phyloP scores from a whole-genome alignment of 148 eudicot species.

The Vaccinium myrtillus region DNA sequence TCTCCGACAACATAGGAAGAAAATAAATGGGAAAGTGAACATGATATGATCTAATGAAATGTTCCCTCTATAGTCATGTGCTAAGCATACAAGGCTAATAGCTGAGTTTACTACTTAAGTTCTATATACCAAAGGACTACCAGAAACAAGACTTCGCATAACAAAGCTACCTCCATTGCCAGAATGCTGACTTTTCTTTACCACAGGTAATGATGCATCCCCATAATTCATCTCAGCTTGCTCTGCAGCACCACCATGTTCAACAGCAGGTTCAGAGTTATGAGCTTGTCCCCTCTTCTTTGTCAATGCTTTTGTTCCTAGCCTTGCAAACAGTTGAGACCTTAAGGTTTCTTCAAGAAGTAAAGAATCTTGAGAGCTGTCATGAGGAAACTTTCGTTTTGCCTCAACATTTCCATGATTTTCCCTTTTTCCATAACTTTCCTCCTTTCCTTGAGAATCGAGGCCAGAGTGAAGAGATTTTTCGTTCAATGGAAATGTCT shows the following conservation, averaged over 20 bases:
- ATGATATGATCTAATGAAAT: neutral
- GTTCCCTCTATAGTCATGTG: neutral
- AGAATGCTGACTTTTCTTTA: slow-evolving; percentile 23
- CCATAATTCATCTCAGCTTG: slow-evolving; percentile 23
- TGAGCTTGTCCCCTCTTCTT: slow-evolving; percentile 28
- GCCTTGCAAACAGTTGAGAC: slow-evolving; percentile 65
- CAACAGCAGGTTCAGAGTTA: slow-evolving; percentile 29
- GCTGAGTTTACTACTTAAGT: neutral
- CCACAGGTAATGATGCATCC: slow-evolving; percentile 19
- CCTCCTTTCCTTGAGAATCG: slow-evolving; percentile 25
- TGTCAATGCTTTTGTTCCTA: slow-evolving; percentile 29
- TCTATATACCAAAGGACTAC: slow-evolving; percentile 3
- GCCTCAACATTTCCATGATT: slow-evolving; percentile 25
- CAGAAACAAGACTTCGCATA: neutral
- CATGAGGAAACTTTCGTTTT: slow-evolving; percentile 21
- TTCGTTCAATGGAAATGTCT: slow-evolving; percentile 29
- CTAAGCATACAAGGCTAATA: neutral
- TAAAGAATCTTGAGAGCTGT: slow-evolving; percentile 50
- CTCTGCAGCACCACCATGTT: slow-evolving; percentile 27
- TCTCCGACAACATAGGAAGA: neutral
- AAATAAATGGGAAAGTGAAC: neutral
- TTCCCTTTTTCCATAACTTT: slow-evolving; percentile 20
- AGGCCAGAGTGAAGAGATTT: slow-evolving; percentile 28
- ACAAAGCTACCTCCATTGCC: slow-evolving; percentile 38
- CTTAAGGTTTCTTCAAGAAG: slow-evolving; percentile 67